Percentiles rank a stretch among this genome's conserved stretches.
Conservation (phyloP, 495 filamentous ascomycete genomes). For the Endocarpon pusillum region DNA sequence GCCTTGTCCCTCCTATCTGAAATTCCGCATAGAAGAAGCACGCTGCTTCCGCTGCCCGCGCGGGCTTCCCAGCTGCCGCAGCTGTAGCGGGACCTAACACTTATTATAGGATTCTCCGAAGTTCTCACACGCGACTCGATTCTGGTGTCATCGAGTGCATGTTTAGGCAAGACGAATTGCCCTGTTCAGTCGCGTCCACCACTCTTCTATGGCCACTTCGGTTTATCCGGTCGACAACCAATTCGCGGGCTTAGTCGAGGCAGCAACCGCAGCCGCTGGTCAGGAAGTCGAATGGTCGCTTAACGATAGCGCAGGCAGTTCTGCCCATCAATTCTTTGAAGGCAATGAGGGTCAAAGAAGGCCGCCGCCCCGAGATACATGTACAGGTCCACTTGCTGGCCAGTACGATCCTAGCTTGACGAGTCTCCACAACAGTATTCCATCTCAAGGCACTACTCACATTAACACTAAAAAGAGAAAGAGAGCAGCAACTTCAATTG, state of each 20-base stretch:
- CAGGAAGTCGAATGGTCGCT: constrained; percentile 19
- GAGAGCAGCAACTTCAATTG: too few species aligned
- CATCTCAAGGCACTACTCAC: background rate
- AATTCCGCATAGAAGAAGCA: too few species aligned
- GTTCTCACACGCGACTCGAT: too few species aligned
- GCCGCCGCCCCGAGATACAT: too few species aligned
- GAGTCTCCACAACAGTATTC: too few species aligned
- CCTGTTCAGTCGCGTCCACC: background rate
- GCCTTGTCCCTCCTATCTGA: too few species aligned
- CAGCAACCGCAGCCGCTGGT: constrained; percentile 33
- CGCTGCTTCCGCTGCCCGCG: too few species aligned
- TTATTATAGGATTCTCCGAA: too few species aligned
- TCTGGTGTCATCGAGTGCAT: too few species aligned
- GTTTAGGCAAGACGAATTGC: too few species aligned
- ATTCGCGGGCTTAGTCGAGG: constrained; percentile 35
- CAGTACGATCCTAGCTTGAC: background rate
- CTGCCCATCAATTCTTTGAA: background rate
- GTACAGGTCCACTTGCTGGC: background rate
- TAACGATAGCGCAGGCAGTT: background rate
- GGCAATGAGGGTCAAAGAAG: background rate
- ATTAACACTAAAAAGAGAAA: constrained; percentile 6
- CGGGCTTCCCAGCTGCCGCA: too few species aligned
- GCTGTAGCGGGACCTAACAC: too few species aligned
- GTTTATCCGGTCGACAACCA: constrained; percentile 20
- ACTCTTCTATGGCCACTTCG: background rate